These are phyloP conservation scores for Mortierella sp. DNA, from an alignment of 371 early-diverging fungal species.

Conservation along the genomic window DNA sequence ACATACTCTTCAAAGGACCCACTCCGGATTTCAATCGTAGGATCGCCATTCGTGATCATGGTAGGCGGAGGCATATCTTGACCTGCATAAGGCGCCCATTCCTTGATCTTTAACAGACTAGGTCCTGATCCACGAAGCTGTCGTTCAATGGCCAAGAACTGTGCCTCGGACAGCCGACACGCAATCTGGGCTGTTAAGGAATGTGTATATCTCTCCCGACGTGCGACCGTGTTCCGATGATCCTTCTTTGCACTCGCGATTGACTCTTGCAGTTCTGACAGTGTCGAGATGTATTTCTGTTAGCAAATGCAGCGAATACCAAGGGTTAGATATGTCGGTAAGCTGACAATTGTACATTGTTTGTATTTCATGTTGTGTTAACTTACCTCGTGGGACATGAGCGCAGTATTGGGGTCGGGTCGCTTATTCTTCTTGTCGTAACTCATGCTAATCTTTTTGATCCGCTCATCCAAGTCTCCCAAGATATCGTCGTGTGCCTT, in stretches of 20 bases:
- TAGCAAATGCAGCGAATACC: not conserved
- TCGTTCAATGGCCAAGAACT: conserved; percentile 52
- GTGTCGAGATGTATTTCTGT: conserved; percentile 55
- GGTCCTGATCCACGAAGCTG: conserved; percentile 58
- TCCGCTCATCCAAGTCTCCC: conserved; percentile 51
- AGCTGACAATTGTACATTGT: not conserved
- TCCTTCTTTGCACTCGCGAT: conserved; percentile 46
- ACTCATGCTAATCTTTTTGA: conserved; percentile 50
- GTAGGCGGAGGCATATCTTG: conserved; percentile 52
- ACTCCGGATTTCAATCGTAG: conserved; percentile 36
- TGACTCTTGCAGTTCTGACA: conserved; percentile 54
- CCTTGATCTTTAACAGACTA: conserved; percentile 55
- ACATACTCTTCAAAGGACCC: conserved; percentile 49
- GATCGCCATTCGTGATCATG: conserved; percentile 42
- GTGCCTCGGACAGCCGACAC: conserved; percentile 52
- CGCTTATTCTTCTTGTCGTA: conserved; percentile 54
- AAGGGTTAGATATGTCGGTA: not conserved
- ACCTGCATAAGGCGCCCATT: conserved; percentile 58
- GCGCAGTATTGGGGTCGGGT: conserved; percentile 49
- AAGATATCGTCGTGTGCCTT: conserved; percentile 51
- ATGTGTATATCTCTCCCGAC: conserved; percentile 51
- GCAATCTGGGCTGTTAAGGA: conserved; percentile 53
- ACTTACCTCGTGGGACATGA: conserved; percentile 56
- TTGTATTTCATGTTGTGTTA: not conserved
- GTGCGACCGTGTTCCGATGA: conserved; percentile 45